These are phyloP conservation scores for Mercurialis annua DNA, from an alignment of 345 rosid species.

Conservation along the genomic window DNA sequence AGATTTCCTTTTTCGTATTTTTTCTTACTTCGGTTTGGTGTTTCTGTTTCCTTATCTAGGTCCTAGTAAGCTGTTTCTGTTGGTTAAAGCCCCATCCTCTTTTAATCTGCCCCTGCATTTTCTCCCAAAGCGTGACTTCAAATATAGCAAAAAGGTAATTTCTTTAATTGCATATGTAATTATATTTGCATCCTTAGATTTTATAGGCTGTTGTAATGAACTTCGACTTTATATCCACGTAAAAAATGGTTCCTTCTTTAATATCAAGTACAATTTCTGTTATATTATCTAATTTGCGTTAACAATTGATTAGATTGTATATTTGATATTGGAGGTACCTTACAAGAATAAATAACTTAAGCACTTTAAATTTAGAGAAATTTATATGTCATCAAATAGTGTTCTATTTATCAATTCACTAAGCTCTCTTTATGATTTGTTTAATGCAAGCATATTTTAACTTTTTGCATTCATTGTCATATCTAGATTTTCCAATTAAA, in stretches of 20 bases:
- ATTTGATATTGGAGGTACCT: neutral
- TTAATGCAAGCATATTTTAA: neutral
- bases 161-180: no score
- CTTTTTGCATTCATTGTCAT: neutral
- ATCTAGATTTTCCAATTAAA: neutral
- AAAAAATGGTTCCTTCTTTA: neutral
- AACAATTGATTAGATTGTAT: no score
- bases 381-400: neutral
- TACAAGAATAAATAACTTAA: neutral
- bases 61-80: conserved; percentile 66
- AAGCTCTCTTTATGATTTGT: neutral
- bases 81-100: conserved; percentile 76
- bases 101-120: conserved; percentile 70
- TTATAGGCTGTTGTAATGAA: neutral
- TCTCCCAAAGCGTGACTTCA: conserved; percentile 94
- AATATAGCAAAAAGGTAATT: conserved; percentile 69
- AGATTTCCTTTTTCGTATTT: no score
- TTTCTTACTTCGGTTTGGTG: neutral
- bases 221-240: neutral
- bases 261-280: neutral
- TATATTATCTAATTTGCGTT: neutral
- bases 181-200: neutral
- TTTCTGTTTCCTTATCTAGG: conserved; percentile 37
- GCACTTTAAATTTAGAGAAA: neutral
- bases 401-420: neutral